These are phyloP conservation scores for Phytophthora cryptogea DNA, from an alignment of 352 stramenopile species.

Conservation along the genomic window DNA sequence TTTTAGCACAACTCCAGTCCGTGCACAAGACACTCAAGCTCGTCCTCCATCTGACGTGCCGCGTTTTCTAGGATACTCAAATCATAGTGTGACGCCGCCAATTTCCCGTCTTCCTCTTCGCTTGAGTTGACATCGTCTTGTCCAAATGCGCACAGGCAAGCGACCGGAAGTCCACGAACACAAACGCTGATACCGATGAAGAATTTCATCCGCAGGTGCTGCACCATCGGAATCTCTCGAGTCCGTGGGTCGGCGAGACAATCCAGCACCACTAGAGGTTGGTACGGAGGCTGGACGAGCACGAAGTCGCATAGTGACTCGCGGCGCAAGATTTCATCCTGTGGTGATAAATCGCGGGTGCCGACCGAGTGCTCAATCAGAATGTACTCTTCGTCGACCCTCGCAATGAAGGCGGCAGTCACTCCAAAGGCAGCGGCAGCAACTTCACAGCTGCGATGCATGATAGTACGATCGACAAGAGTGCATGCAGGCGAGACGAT, in stretches of 20 bases:
- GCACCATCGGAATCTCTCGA: slow-evolving; percentile 57
- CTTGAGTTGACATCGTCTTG: slow-evolving; percentile 37
- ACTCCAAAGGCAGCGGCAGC: slow-evolving; percentile 52
- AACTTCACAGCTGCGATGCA: slow-evolving; percentile 61
- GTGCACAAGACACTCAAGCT: slow-evolving; percentile 52
- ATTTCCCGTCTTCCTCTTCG: slow-evolving; percentile 20
- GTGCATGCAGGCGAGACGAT: slow-evolving; percentile 64
- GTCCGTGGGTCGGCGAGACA: slow-evolving; percentile 53
- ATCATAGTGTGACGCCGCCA: slow-evolving; percentile 42
- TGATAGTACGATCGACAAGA: slow-evolving; percentile 57
- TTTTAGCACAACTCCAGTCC: slow-evolving; percentile 41
- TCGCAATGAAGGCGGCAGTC: slow-evolving; percentile 53
- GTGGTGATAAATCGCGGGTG: slow-evolving; percentile 21
- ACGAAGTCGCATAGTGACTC: slow-evolving; percentile 68
- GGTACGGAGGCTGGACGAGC: slow-evolving; percentile 43
- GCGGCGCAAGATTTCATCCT: slow-evolving; percentile 43
- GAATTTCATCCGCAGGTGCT: slow-evolving; percentile 54
- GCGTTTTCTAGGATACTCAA: slow-evolving; percentile 45
- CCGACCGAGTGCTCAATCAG: slow-evolving; percentile 58
- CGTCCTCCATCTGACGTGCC: slow-evolving; percentile 46
- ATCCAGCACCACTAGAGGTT: slow-evolving; percentile 54
- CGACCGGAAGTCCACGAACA: slow-evolving; percentile 58
- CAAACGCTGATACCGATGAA: slow-evolving; percentile 56
- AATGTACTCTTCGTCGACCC: slow-evolving; percentile 52
- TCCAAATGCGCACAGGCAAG: slow-evolving; percentile 58